phyloP scores from a whole-genome alignment of 2,329 filamentous ascomycete species.

The Calonectria crousiana region DNA sequence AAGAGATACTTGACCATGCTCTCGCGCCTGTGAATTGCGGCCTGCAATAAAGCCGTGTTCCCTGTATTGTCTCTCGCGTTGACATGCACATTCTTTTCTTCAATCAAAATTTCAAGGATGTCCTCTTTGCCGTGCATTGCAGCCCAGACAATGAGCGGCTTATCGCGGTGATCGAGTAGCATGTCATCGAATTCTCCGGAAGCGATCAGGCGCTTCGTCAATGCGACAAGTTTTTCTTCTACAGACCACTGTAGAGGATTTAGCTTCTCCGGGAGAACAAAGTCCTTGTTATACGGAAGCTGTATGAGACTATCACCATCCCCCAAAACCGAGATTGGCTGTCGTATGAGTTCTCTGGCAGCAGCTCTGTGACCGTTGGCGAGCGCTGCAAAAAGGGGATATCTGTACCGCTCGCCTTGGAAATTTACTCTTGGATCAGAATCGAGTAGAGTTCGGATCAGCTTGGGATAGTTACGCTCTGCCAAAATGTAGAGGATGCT shows the following conservation, averaged over 20 bases:
- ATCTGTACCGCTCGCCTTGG: slow-evolving; percentile 7
- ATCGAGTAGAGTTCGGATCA: not conserved
- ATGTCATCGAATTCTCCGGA: not conserved
- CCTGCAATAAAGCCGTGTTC: not conserved
- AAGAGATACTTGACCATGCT: not conserved
- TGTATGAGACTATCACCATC: not conserved
- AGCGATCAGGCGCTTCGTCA: not conserved
- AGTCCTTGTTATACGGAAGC: not conserved
- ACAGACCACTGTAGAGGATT: not conserved
- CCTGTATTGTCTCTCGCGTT: not conserved
- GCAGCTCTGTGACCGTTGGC: not conserved
- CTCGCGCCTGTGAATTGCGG: not conserved
- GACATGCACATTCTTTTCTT: not conserved
- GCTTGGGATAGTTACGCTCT: not conserved
- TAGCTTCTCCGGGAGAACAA: not conserved
- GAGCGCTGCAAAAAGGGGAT: slow-evolving; percentile 23
- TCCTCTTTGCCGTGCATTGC: not conserved
- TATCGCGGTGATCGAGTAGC: not conserved
- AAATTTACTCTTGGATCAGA: not conserved
- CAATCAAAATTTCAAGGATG: not conserved
- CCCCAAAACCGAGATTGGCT: not conserved
- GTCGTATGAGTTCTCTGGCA: slow-evolving; percentile 6
- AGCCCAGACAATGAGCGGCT: not conserved
- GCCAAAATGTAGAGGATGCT: slow-evolving; percentile 31
- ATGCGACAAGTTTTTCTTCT: not conserved